phyloP scores from a whole-genome alignment of 345 rosid genomes.

The Lagerstroemia speciosa region DNA sequence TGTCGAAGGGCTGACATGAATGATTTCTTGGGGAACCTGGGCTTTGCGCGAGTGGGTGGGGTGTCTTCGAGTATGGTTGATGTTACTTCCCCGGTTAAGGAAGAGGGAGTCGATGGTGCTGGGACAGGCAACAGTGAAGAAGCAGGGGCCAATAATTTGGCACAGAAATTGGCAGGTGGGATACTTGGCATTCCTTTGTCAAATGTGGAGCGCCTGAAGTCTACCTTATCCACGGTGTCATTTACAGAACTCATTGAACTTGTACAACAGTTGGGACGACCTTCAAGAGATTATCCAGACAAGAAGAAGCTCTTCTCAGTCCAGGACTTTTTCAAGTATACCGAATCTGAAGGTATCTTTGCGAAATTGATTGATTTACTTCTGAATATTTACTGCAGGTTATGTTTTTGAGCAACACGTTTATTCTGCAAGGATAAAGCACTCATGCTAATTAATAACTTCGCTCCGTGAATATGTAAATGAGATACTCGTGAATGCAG shows the following conservation, averaged over 20 bases:
- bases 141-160: constrained; percentile 32
- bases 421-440: not conserved
- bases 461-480: not conserved
- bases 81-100: constrained; percentile 48
- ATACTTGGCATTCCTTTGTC: constrained; percentile 77
- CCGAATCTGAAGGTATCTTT: constrained; percentile 83
- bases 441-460: not conserved
- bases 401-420: not conserved
- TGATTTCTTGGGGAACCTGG: constrained; percentile 72
- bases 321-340: constrained; percentile 98
- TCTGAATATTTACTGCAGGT: not conserved
- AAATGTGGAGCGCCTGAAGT: constrained; percentile 80
- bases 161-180: constrained; percentile 69
- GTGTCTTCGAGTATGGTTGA: constrained; percentile 72
- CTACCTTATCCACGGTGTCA: constrained; percentile 72
- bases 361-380: not conserved
- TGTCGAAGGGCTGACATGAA: constrained; percentile 66
- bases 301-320: constrained; percentile 90
- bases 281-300: constrained; percentile 83
- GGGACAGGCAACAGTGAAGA: constrained; percentile 42
- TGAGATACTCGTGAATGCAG: not conserved
- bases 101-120: constrained; percentile 47
- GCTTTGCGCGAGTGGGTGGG: constrained; percentile 89
- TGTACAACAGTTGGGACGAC: constrained; percentile 62
- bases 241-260: constrained; percentile 83